Base-by-base conservation (phyloP, 768 basidiomycete species). In the Pleurotus sapidus region DNA sequence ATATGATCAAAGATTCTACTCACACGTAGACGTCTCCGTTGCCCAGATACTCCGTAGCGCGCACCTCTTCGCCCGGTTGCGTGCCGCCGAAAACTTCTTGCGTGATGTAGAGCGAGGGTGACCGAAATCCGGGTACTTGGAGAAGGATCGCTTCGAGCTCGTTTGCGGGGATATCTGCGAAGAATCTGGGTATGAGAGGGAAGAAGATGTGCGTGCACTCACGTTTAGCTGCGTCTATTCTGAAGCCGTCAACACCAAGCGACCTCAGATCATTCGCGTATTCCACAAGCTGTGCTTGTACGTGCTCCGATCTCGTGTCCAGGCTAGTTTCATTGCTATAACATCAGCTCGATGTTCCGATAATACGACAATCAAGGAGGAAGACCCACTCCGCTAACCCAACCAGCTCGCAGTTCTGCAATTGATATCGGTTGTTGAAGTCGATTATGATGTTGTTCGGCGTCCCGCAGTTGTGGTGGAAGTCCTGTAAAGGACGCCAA, bases 211-310 rank as follows among this genome's bases (percentile, higher is more conserved):
- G 11, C 30, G 2, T 34, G 30, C 3, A 34, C 30, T 34, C 8
- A 86, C 86, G 77, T 72, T 89, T 89, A 0, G 86, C 76, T 14
- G 86, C 84, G 64, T 89, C 87, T 20, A 88, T 69, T 1, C 86
- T 76, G 23, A 87, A 69, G 0, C 86, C 86, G 57, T 85, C 83
- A 0, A 82, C 78, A 0, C 86, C 87, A 5, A 89, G 72, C 0
- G 81, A 80, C 20, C 86, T 56, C 2, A 89, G 67, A 50, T 88
- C 84, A 61, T 87, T 85, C 4, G 65, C 81, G 63, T 87, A 87
- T 24, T 68, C 61, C 0, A 84, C 84, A 1, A 89, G 74, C 3
- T 72, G 67, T 1, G 65, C 66, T n/a, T 81, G 76, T 11, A 89
- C 87, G 49, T 83, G 79, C 38, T 80, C 78, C 0, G 83, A 83